Evolutionary conservation across 2,329 filamentous ascomycete species (phyloP), one percentile per base, ranked within the genome.

Genomic region (Dactylonectria macrodidyma): DNA sequence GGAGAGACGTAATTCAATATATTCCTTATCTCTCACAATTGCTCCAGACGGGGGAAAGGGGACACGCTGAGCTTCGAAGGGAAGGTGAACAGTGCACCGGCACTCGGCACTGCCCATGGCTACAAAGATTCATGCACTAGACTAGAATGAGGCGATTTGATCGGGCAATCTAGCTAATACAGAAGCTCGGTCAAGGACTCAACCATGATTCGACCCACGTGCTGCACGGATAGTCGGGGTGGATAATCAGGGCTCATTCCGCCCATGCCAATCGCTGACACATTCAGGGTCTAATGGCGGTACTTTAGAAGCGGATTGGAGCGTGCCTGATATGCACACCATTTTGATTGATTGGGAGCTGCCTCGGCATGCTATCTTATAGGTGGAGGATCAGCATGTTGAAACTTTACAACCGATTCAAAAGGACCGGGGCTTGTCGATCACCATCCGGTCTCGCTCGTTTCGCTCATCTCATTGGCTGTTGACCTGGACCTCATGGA

Each of bases 401-500:
- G 12, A 47, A 46, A 19, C 41, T 26, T 51, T 9, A 22, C 19
- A 14, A 12, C 59, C 22, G 26, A 46, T 47, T 19, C 62, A 70
- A 69, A 67, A 68, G 66, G 61, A 22, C 69, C 69, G 44, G 52
- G 48, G 34, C 44, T 50, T 62, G 65, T 64, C 67, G 68, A 74
- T 74, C 71, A 33, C 41, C 34, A 47, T 33, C 57, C 36, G 34
- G n/a, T 55, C 12, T 62, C 26, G 62, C 36, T 14, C 44, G 22
- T 26, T 10, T 50, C n/a, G 6, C 64, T 10, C 4, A 16, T 19
- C 52, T 41, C n/a, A 74, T 75, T 74, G 72, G 72, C 48, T 55
- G 65, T 5, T 38, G 55, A 61, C 64, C 64, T 62, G 47, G 68
- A 36, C 55, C 62, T 64, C 72, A 69, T 75, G 72, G 72, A 62